Base-by-base conservation (phyloP, 805 yeast genomes). In the Candida nanaspora region DNA sequence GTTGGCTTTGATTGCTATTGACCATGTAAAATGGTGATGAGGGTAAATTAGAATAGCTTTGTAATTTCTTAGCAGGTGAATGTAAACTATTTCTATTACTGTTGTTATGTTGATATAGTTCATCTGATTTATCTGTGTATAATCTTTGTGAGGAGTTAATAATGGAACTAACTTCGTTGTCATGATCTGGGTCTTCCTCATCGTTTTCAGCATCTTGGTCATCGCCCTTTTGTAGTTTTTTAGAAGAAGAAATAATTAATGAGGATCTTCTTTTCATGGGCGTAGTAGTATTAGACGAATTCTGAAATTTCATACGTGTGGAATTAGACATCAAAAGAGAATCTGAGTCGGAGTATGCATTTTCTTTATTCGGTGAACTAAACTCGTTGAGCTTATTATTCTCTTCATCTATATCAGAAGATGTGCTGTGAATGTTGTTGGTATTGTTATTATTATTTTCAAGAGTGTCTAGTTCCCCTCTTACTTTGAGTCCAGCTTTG, bases 401-500 rank as follows among this genome's bases (percentile, higher is more conserved):
- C 9, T 31, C 19, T 3, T 10, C 21, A 10, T 33, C 26, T n/a
- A 7, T 26, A 16, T 21, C 35, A 21, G 52, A 30, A 6, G 46
- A 47, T 23, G 38, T 41, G 33, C 43, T 43, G 2, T 45, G 26
- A 5, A 42, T 27, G 14, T 13, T 13, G 14, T 16, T 31, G 13
- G 26, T 21, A 13, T 20, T 26, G 21, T 11, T 21, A 21, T 20
- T 26, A 21, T 13, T 11, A 21, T 19, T 21, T 33, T 33, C 35
- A 21, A 6, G n/a, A 18, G 16, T 6, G 3, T 23, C 27, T 23
- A 16, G 9, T 31, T 31, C 34, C 11, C 63, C 62, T 32, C 58
- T 52, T 4, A 62, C 65, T 38, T 57, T 59, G 22, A 65, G 38
- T 13, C 69, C 70, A 2, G 74, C 72, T 48, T 61, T 66, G 22